Percentiles rank a stretch among this genome's conserved stretches.
Conservation (phyloP, 768 basidiomycete species). For the Suillus bovinus region DNA sequence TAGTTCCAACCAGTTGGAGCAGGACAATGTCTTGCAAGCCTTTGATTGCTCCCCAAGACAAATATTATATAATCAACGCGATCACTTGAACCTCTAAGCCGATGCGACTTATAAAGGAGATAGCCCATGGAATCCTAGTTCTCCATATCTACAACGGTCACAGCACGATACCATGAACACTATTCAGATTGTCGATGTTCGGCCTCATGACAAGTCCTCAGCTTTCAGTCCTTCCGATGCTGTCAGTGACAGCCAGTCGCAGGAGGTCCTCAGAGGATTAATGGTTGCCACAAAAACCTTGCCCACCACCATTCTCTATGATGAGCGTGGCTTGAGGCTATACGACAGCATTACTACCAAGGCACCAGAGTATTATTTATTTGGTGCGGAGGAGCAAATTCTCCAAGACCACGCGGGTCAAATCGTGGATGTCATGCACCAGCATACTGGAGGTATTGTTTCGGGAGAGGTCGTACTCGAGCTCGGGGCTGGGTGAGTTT, state of each 20-base stretch:
- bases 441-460: constrained; percentile 26
- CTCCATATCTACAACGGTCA: neutral
- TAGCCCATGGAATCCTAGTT: neutral
- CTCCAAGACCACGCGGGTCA: constrained; percentile 70
- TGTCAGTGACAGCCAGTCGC: constrained; percentile 37
- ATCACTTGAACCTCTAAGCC: neutral
- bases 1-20: neutral
- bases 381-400: constrained; percentile 84
- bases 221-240: constrained; percentile 32
- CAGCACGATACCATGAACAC: neutral
- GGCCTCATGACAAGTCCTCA: constrained; percentile 20
- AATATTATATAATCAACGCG: neutral
- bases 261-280: constrained; percentile 60
- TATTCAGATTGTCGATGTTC: constrained; percentile 53
- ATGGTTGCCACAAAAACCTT: constrained; percentile 54
- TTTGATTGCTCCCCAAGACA: neutral
- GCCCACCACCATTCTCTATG: constrained; percentile 85
- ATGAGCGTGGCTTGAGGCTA: constrained; percentile 79
- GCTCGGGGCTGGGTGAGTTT: constrained; percentile 88
- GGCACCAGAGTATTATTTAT: constrained; percentile 86
- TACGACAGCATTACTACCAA: constrained; percentile 86
- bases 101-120: neutral
- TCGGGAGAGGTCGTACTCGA: constrained; percentile 72
- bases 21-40: neutral
- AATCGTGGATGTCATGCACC: constrained; percentile 75